Percentiles rank a stretch among this genome's conserved stretches.
These are phyloP conservation scores for Colletotrichum acutatum DNA, from an alignment of 2,329 filamentous ascomycete genomes.

Conservation along the genomic window DNA sequence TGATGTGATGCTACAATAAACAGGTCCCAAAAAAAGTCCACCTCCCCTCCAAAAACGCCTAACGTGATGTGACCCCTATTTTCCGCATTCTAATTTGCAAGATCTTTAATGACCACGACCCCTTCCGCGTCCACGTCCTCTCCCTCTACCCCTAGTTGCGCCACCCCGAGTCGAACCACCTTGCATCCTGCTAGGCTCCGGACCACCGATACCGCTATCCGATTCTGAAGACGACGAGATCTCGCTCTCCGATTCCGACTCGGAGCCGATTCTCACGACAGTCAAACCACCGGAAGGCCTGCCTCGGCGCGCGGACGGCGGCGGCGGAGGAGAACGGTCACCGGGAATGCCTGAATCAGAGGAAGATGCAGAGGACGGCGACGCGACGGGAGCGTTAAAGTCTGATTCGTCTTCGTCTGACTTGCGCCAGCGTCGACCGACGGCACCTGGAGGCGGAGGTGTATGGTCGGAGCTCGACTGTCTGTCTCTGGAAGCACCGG, in stretches of 20 bases:
- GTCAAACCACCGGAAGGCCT: conserved; percentile 22
- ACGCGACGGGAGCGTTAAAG: not conserved
- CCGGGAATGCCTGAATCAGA: conserved; percentile 28
- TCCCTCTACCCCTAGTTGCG: conserved; percentile 7
- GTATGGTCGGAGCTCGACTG: conserved; percentile 15
- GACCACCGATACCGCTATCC: conserved; percentile 25
- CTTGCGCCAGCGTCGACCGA: not conserved
- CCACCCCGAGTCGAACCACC: not conserved
- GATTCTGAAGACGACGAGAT: conserved; percentile 24
- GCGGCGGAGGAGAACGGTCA: not conserved
- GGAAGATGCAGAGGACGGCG: conserved; percentile 14
- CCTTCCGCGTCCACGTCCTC: conserved; percentile 23
- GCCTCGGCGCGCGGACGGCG: conserved; percentile 6
- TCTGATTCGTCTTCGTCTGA: conserved; percentile 12
- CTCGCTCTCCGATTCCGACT: conserved; percentile 32
- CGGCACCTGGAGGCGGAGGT: conserved; percentile 1
- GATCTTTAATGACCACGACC: not conserved
- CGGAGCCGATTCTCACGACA: conserved; percentile 31
- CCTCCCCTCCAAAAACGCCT: not conserved
- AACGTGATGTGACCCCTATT: not conserved
- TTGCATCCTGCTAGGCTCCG: not conserved
- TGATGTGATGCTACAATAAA: not conserved
- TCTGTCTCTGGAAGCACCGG: not conserved
- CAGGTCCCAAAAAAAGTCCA: not conserved
- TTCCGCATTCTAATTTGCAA: not conserved